These are phyloP conservation scores for Zarea fungicola DNA, from an alignment of 2,329 filamentous ascomycete species.

Conservation along the genomic window DNA sequence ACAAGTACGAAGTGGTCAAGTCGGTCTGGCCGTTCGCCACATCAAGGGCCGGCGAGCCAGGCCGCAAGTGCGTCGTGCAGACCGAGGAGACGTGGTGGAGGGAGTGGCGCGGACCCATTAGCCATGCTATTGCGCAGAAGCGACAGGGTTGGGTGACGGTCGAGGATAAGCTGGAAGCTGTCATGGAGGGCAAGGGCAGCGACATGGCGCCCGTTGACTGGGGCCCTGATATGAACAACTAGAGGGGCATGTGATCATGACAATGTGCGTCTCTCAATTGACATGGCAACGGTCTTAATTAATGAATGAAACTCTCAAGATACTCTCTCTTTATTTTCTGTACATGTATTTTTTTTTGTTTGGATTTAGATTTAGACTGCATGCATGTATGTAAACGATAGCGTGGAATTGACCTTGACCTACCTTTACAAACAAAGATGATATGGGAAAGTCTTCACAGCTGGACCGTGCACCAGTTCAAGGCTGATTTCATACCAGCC, in stretches of 20 bases:
- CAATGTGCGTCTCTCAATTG: background rate
- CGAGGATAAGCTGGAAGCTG: conserved; percentile 48
- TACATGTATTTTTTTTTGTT: too few relatives aligned
- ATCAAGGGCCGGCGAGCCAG: conserved; percentile 38
- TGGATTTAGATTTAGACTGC: too few relatives aligned
- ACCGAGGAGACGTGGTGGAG: conserved; percentile 53
- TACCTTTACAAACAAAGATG: too few relatives aligned
- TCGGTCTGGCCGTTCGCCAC: conserved; percentile 55
- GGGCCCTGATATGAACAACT: conserved; percentile 30
- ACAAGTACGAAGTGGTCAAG: conserved; percentile 51
- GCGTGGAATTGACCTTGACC: too few relatives aligned
- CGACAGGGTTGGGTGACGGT: conserved; percentile 40
- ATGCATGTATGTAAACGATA: too few relatives aligned
- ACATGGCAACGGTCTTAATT: background rate
- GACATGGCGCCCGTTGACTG: conserved; percentile 35
- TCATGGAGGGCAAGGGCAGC: conserved; percentile 44
- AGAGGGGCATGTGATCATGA: background rate
- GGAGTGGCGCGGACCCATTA: conserved; percentile 28
- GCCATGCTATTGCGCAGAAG: conserved; percentile 42
- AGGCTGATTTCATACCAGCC: too few relatives aligned
- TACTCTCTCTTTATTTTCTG: too few relatives aligned
- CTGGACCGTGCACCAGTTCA: too few relatives aligned
- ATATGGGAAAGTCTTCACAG: too few relatives aligned
- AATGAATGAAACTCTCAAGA: too few relatives aligned
- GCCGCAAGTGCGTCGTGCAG: conserved; percentile 44